Evolutionary conservation across 2,329 filamentous ascomycete species (phyloP), one percentile per base, ranked within the genome.

Genomic region (Zymoseptoria ardabiliae): DNA sequence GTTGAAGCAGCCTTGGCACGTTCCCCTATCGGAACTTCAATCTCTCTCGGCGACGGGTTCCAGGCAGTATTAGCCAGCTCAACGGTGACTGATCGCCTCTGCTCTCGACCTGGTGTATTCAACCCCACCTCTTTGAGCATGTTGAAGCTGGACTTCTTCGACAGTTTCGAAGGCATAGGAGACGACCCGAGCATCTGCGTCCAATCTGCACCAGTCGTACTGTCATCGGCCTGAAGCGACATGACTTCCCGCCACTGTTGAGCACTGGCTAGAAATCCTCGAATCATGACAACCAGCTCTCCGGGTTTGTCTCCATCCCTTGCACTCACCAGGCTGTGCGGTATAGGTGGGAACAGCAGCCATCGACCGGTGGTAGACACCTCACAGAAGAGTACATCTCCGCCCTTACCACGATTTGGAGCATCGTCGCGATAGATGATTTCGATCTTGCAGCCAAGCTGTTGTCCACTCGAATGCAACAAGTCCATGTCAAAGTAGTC

Each of bases 321-420:
- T 54, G 91, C 90, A 11, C 94, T 97, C 20, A 96, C 82, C 61
- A 84, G 82, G 41, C 81, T 79, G 63, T 85, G 81, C 19, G 86
- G 81, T n/a, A 97, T 81, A 0, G 94, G 93, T n/a, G 92, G 89
- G 69, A 99, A 96, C 0, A 99, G 81, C 4, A 99, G 82, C 85
- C 91, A 97, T 56, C 85, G 84, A 13, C 88, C 85, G 5, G 82
- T 81, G 56, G 84, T 82, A 51, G 91, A 91, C n/a, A 91, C 85
- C 73, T 97, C 92, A 65, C 93, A 92, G 58, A 99, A 88, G 21
- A 99, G 82, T n/a, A 99, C 73, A 72, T 99, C 94, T 6, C 93
- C 91, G 54, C 83, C 78, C 63, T 87, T 83, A 2, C 83, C 82
- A 41, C 82, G 80, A 54, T 84, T 82, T n/a, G 82, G 79, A 22